Evolutionary conservation across 148 eudicot genomes (phyloP).

Genomic region (Bassia scoparia): DNA sequence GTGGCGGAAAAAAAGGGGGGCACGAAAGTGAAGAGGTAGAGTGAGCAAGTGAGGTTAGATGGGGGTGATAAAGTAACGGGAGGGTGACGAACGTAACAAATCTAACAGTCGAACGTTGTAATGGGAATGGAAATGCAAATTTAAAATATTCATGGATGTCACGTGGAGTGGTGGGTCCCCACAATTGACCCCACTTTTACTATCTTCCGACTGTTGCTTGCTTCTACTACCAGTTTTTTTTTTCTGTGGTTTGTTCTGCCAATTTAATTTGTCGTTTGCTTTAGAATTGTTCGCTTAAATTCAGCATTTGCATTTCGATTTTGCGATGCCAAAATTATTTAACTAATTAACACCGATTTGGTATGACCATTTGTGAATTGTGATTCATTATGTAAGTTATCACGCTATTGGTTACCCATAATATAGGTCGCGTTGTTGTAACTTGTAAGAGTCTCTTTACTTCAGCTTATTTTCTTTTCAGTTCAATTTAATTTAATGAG

Average conservation of each 20-base stretch:
- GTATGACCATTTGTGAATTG: not conserved
- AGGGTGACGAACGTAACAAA: slow-evolving; percentile 12
- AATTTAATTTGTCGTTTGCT: slow-evolving; percentile 5
- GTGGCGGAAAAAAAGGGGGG: slow-evolving; percentile 24
- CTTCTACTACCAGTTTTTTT: no score
- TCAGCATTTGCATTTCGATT: not conserved
- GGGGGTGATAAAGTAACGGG: slow-evolving; percentile 24
- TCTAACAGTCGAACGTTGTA: slow-evolving; percentile 47
- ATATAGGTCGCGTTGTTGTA: no score
- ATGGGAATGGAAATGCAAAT: slow-evolving; percentile 15
- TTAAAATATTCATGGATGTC: not conserved
- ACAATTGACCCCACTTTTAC: not conserved
- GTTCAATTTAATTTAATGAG: no score
- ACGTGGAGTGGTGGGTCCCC: slow-evolving; percentile 21
- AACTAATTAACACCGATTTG: not conserved
- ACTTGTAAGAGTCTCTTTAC: no score
- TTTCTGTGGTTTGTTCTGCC: not conserved
- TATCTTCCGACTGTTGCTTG: no score
- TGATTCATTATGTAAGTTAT: not conserved
- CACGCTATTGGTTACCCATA: no score
- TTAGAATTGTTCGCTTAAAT: not conserved
- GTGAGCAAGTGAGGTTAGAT: slow-evolving; percentile 3
- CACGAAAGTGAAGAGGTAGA: slow-evolving; percentile 15
- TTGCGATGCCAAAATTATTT: not conserved
- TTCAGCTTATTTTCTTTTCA: no score